These are phyloP conservation scores for Ophiosphaerella narmari DNA, from an alignment of 2,329 filamentous ascomycete species.

Conservation along the genomic window DNA sequence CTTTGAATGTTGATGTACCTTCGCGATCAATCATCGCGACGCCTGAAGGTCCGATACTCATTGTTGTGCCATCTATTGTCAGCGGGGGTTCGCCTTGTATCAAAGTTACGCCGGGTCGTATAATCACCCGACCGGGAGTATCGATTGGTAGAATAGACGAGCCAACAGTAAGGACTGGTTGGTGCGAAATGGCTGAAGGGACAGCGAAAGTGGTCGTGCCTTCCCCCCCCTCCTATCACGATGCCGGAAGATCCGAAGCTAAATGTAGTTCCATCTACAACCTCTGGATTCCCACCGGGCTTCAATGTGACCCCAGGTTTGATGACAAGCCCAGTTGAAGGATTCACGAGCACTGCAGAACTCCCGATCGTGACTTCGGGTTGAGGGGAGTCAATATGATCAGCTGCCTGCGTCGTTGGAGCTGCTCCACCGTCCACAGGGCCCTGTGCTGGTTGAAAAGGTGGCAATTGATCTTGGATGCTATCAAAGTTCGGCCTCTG, in stretches of 20 bases:
- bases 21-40: constrained; percentile 3
- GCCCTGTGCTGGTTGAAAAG: neutral
- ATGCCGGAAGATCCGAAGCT: constrained; percentile 14
- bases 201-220: constrained; percentile 7
- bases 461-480: neutral
- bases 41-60: constrained; percentile 15
- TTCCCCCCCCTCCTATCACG: neutral
- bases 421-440: neutral
- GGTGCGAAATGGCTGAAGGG: neutral
- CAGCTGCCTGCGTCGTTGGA: constrained; percentile 1
- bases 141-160: constrained; percentile 14
- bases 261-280: constrained; percentile 14
- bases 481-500: neutral
- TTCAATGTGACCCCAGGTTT: constrained; percentile 16
- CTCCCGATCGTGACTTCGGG: constrained; percentile 18
- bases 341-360: constrained; percentile 12
- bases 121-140: constrained; percentile 13
- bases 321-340: constrained; percentile 20
- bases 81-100: constrained; percentile 9
- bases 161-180: constrained; percentile 17
- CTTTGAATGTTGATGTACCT: neutral
- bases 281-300: constrained; percentile 7
- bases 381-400: neutral
- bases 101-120: constrained; percentile 19
- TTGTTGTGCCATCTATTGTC: constrained; percentile 12